These are phyloP conservation scores for Apiotrichum akiyoshidainum DNA, from an alignment of 1,284 basidiomycete species.

Conservation along the genomic window DNA sequence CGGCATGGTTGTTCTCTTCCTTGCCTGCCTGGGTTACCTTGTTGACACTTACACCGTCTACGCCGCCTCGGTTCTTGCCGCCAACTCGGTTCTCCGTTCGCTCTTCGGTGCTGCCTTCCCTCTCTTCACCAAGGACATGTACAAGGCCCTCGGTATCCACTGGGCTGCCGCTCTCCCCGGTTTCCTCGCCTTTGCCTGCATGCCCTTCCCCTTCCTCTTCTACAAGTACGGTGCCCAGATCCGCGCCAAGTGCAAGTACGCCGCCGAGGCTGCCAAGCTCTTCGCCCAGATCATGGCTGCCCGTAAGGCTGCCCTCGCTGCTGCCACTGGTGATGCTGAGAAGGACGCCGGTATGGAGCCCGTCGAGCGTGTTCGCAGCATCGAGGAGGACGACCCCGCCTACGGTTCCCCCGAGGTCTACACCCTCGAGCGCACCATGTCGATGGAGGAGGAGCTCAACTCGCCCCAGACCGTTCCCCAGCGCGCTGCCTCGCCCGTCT, in stretches of 20 bases:
- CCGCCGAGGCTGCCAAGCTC: slow-evolving; percentile 40
- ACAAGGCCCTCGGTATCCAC: slow-evolving; percentile 59
- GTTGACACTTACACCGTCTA: slow-evolving; percentile 60
- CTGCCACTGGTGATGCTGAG: slow-evolving; percentile 13
- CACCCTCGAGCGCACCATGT: slow-evolving; percentile 21
- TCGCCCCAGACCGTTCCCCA: slow-evolving; percentile 6
- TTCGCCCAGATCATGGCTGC: slow-evolving; percentile 43
- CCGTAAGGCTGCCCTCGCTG: slow-evolving; percentile 23
- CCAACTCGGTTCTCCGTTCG: slow-evolving; percentile 67
- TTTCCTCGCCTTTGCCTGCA: slow-evolving; percentile 59
- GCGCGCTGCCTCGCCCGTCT: background rate
- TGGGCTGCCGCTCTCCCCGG: slow-evolving; percentile 68
- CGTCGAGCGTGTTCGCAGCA: background rate
- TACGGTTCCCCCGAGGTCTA: slow-evolving; percentile 16
- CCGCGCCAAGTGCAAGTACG: slow-evolving; percentile 57
- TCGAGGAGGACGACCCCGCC: slow-evolving; percentile 9
- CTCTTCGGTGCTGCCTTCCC: slow-evolving; percentile 65
- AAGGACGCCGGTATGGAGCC: slow-evolving; percentile 9
- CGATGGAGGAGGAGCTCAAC: slow-evolving; percentile 21
- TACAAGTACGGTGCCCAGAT: slow-evolving; percentile 59
- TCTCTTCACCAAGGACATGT: slow-evolving; percentile 54
- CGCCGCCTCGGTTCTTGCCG: slow-evolving; percentile 62
- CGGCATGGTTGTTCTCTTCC: slow-evolving; percentile 62
- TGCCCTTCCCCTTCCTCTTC: slow-evolving; percentile 57
- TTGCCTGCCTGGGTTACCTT: slow-evolving; percentile 60